Base-by-base conservation (phyloP, 176 grass and related monocot species). In the Rhipidocladum racemiflorum region DNA sequence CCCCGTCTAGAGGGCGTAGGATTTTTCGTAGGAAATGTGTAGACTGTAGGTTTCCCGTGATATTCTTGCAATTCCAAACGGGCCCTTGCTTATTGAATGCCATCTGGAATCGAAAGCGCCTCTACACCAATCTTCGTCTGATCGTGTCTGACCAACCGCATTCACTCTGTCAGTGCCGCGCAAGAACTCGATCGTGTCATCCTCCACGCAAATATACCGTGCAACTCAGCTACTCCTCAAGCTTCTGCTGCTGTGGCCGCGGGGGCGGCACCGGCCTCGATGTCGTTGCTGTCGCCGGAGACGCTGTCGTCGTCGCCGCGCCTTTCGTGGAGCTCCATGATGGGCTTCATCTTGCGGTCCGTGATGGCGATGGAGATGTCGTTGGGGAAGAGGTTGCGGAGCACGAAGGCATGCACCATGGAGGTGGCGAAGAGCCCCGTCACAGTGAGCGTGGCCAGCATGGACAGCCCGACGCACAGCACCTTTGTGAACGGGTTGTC, bases 331-430 rank as follows among this genome's bases (percentile, higher is more conserved):
- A 83, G 72, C 83, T 89, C 83, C 57, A 82, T 21, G 88, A 90
- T 90, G 23, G 72, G 88, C 48, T 59, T 90, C 66, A 86, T 49
- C 83, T 86, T 77, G 16, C 61, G 67, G 34, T 90, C 78, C 0
- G 88, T 91, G 73, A 98, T 98, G 75, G 96, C 96, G 79, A 98
- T 98, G 70, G 82, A 70, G 83, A 95, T 95, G 87, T 95, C 96
- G 72, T 98, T 95, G 17, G 92, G 90, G 85, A 98, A 98, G 21
- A 98, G 92, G 20, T 95, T 76, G 30, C 81, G 74, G 9, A 88
- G 65, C 61, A 98, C 89, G 32, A 90, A 88, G 0, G 96, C 92
- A 34, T 98, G 96, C 29, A 93, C 6, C 35, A 93, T 60, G 1
- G 96, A 95, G 50, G 71, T 86, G 65, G 25, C 60, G 21, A 98